Evolutionary conservation across 257 asterid genomes (phyloP).

Genomic region (Osmanthus fragrans): DNA sequence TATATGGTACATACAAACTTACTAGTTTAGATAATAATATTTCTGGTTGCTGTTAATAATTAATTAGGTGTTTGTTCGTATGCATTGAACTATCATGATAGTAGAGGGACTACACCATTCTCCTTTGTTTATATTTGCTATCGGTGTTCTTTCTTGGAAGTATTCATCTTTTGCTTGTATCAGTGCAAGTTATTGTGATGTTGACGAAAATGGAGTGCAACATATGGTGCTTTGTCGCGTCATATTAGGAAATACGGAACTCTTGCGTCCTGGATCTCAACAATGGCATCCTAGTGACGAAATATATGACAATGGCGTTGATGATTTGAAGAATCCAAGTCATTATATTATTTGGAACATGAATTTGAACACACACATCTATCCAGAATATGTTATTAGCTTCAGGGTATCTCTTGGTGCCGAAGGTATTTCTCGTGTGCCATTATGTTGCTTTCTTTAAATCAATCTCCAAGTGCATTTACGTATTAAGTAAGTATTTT

Average conservation of each 20-base stretch:
- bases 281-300: constrained; percentile 8
- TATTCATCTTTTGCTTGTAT: not conserved
- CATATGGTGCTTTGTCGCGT: constrained; percentile 13
- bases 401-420: not conserved
- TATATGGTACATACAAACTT: not conserved
- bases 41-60: not conserved
- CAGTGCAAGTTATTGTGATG: constrained; percentile 9
- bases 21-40: not conserved
- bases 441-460: not conserved
- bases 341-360: constrained; percentile 3
- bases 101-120: not conserved
- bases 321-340: constrained; percentile 7
- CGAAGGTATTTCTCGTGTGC: not conserved
- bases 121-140: not conserved
- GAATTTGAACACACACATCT: constrained; percentile 8
- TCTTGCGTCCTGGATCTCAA: not conserved
- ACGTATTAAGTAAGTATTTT: not conserved
- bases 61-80: not conserved
- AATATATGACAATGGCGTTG: constrained; percentile 13
- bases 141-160: not conserved
- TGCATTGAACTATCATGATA: not conserved
- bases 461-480: not conserved
- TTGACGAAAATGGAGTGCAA: constrained; percentile 11
- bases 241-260: constrained; percentile 5
- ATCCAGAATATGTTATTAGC: not conserved